Conservation (phyloP, 1,139 yeast genomes). For the Hemisphaericaspora lyxosophila region DNA sequence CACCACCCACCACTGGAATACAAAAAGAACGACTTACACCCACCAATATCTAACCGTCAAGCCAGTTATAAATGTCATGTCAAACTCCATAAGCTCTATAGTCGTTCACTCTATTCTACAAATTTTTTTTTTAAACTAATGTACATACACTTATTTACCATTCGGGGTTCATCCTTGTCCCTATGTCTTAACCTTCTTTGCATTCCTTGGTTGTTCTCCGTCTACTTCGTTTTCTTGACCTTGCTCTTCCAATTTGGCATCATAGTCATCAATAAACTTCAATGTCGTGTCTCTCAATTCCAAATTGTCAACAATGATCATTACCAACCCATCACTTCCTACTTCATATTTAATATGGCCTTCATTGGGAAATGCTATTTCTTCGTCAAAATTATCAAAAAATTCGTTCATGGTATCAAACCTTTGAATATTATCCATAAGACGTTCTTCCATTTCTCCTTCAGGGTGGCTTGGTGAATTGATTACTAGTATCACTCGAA, state of each 20-base stretch:
- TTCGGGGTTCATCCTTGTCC: background rate
- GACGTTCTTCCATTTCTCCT: conserved; percentile 55
- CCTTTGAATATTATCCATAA: conserved; percentile 45
- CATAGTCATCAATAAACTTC: conserved; percentile 36
- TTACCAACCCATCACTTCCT: conserved; percentile 69
- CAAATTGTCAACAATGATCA: conserved; percentile 49
- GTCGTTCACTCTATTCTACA: background rate
- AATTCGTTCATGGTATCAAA: conserved; percentile 54
- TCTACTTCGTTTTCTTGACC: conserved; percentile 1
- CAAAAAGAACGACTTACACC: no score
- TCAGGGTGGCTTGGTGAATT: conserved; percentile 23
- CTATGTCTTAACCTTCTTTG: conserved; percentile 9
- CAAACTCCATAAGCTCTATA: no score
- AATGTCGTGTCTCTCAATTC: conserved; percentile 33
- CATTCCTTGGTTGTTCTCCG: conserved; percentile 10
- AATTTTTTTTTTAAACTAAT: conserved; percentile 1
- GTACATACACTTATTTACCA: background rate
- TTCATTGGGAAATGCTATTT: conserved; percentile 64
- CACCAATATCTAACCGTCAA: no score
- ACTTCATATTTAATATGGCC: conserved; percentile 69
- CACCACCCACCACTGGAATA: no score
- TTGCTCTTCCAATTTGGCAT: background rate
- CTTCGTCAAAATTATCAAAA: conserved; percentile 62
- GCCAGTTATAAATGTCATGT: no score
- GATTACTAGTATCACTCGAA: conserved; percentile 40